Conservation (phyloP, 345 rosid species). For the Euphorbia tirucalli region DNA sequence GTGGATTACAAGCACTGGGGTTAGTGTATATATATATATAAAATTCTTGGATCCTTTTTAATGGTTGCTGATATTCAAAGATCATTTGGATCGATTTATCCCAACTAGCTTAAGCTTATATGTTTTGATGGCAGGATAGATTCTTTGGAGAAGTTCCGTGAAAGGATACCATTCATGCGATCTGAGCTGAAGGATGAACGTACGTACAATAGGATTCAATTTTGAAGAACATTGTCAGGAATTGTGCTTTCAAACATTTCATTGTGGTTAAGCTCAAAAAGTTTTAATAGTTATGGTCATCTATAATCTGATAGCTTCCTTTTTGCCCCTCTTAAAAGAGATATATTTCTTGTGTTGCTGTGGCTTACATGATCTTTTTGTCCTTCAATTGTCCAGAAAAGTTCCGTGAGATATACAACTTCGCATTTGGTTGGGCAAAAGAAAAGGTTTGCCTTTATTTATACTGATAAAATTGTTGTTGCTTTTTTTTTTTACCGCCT, state of each 20-base stretch:
- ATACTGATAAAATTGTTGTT: background rate
- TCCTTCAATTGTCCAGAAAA: slow-evolving; percentile 59
- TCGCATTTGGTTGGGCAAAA: slow-evolving; percentile 97
- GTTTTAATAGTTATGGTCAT: background rate
- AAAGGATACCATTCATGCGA: slow-evolving; percentile 77
- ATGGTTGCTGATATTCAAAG: background rate
- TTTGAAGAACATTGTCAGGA: background rate
- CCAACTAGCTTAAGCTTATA: slow-evolving; percentile 21
- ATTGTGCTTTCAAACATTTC: background rate
- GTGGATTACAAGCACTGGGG: slow-evolving; percentile 87
- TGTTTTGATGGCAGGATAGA: slow-evolving; percentile 74
- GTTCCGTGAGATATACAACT: slow-evolving; percentile 88
- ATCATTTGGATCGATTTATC: background rate
- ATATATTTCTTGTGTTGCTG: background rate
- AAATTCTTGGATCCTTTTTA: background rate
- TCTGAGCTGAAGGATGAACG: slow-evolving; percentile 97
- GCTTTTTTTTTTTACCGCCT: background rate
- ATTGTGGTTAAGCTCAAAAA: slow-evolving; percentile 1
- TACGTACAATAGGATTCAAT: slow-evolving; percentile 33
- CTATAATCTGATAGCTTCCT: background rate
- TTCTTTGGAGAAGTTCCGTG: slow-evolving; percentile 76
- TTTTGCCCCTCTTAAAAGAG: background rate
- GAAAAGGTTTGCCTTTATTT: slow-evolving; percentile 68
- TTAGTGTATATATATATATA: slow-evolving; percentile 27
- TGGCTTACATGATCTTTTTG: slow-evolving; percentile 9